Evolutionary conservation across 2,329 filamentous ascomycete species (phyloP), one percentile per base, ranked within the genome.

Genomic region (Arthroderma uncinatum): DNA sequence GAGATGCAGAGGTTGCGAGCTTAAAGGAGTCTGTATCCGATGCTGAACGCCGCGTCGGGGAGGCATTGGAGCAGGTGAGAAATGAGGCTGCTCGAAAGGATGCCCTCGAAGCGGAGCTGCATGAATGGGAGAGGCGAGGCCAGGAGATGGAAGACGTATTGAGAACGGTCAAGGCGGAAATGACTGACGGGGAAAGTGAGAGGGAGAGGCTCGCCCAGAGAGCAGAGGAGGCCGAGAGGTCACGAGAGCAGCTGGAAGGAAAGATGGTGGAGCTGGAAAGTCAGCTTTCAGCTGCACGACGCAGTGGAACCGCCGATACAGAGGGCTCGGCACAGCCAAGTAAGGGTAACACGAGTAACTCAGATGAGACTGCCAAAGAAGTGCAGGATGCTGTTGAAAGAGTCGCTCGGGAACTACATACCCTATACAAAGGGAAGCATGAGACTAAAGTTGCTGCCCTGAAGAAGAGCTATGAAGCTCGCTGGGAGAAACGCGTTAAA

Each of bases 381-480:
- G 86, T 95, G 53, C 91, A 96, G 67, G 79, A 87, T 47, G 86
- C 87, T 1, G 86, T 92, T 21, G 89, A 95, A 72, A 89, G 91
- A 63, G 90, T 97, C 40, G 91, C 92, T n/a, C 82, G 89, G 30
- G 93, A 98, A 68, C 79, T 98, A 40, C 93, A 98, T 69, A 80
- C 85, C 0, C 79, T 95, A 9, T 98, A 98, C 80, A 97, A 96
- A 76, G 84, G 86, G 68, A 98, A 98, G 75, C 93, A 98, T 70
- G 92, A 97, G 75, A 89, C 85, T 61, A 98, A 98, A 76, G 92
- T 97, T 47, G 82, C 88, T 0, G 92, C 91, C 2, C 78, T 98
- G 62, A 97, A 85, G 69, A 82, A 84, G 65, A 82, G 79, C 66
- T 85, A 97, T 73, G 89, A 96, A 70, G 81, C 82, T 50, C 84